Evolutionary conservation across 495 filamentous ascomycete species (phyloP).

Genomic region (Neurospora hispaniola): DNA sequence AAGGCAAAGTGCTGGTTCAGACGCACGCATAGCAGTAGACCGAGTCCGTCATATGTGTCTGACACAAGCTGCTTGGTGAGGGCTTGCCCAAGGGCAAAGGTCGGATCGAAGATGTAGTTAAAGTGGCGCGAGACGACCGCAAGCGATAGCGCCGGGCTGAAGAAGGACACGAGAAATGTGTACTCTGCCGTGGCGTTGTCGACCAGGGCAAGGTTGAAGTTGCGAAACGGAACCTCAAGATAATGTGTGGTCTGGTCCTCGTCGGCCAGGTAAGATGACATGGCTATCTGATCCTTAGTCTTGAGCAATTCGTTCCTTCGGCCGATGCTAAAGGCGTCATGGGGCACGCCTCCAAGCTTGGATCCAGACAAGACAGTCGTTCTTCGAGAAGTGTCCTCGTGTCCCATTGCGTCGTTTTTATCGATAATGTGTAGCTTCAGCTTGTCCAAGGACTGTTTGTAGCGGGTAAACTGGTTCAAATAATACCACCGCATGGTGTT

Average conservation of each 20-base stretch:
- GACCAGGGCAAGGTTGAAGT: conserved; percentile 86
- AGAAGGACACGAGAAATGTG: conserved; percentile 83
- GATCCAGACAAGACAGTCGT: conserved; percentile 37
- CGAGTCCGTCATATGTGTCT: conserved; percentile 70
- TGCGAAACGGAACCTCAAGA: conserved; percentile 79
- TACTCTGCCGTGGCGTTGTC: conserved; percentile 96
- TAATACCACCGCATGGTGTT: conserved; percentile 99
- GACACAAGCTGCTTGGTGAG: conserved; percentile 70
- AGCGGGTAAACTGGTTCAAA: conserved; percentile 79
- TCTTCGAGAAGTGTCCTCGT: conserved; percentile 57
- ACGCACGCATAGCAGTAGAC: conserved; percentile 80
- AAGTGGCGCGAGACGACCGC: conserved; percentile 55
- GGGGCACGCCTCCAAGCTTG: conserved; percentile 47
- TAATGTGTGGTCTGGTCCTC: conserved; percentile 78
- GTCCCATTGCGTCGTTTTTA: conserved; percentile 73
- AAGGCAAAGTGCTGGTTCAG: conserved; percentile 90
- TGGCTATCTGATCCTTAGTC: conserved; percentile 55
- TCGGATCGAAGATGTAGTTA: conserved; percentile 70
- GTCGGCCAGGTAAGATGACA: conserved; percentile 75
- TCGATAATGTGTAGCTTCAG: conserved; percentile 75
- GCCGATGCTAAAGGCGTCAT: conserved; percentile 83
- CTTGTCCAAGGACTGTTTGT: conserved; percentile 71
- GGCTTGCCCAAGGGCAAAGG: conserved; percentile 66
- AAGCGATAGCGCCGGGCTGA: conserved; percentile 51
- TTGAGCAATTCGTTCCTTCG: conserved; percentile 72